phyloP scores from a whole-genome alignment of 2,329 filamentous ascomycete species.

The Cordyceps pruinosa region DNA sequence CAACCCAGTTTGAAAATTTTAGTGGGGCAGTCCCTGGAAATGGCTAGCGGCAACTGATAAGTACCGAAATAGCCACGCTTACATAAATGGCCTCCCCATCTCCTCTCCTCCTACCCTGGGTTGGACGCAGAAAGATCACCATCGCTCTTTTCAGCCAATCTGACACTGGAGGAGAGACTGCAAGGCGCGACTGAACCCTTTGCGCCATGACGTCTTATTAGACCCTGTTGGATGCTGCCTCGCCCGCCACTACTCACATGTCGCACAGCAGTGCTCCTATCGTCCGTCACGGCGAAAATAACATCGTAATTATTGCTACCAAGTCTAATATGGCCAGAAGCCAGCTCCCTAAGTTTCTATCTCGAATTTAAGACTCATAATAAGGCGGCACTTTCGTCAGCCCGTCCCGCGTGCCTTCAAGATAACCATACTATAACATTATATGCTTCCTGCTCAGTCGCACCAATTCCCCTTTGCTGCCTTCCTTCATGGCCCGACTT shows the following conservation, averaged over 20 bases:
- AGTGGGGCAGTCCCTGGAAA: not conserved
- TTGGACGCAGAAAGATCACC: no score
- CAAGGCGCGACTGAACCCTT: no score
- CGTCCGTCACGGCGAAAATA: not conserved
- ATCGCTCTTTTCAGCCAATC: no score
- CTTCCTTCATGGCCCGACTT: not conserved
- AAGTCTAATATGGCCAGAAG: slow-evolving; percentile 11
- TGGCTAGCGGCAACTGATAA: not conserved
- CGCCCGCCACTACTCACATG: not conserved
- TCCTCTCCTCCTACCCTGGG: not conserved
- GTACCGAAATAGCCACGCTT: not conserved
- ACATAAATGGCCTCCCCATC: not conserved
- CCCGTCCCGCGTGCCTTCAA: slow-evolving; percentile 1
- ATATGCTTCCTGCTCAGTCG: not conserved
- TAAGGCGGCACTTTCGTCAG: not conserved
- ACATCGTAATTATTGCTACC: slow-evolving; percentile 9
- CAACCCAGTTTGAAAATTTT: slow-evolving; percentile 7
- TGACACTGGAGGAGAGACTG: no score
- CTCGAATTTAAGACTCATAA: slow-evolving; percentile 11
- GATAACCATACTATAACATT: slow-evolving; percentile 12
- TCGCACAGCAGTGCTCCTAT: no score
- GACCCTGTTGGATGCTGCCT: no score
- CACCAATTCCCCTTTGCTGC: not conserved
- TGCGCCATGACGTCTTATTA: no score
- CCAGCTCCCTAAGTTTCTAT: slow-evolving; percentile 10